Evolutionary conservation across 176 grass and related monocot species (phyloP), one percentile per base, ranked within the genome.

Genomic region (Hyparrhenia diplandra): DNA sequence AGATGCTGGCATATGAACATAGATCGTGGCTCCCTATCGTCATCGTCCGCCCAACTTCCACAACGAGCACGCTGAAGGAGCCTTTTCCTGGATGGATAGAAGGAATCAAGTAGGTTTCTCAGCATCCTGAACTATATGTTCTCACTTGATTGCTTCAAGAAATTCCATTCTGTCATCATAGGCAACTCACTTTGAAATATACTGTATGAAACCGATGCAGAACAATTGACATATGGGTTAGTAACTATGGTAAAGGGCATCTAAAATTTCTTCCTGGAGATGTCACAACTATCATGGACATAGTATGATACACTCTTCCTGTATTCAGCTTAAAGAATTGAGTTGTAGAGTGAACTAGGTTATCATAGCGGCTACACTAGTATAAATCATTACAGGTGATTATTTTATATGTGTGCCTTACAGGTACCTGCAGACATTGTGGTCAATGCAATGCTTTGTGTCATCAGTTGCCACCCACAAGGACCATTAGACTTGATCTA

Each of bases 31-130:
- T 87, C 41, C 85, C 85, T 12, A 31, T 87, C 17, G 41, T 52
- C 35, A 82, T 87, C 24, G 12, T 87, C 30, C 73, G 79, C 2
- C 79, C 79, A 25, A 72, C 79, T 27, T 21, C 74, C 2, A 71
- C 46, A 23, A 78, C 40, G 32, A 87, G 85, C 59, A 77, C 73
- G 2, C 43, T 52, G 39, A 87, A 55, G 64, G 79, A 82, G 23
- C 85, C 85, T 64, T 62, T 87, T 30, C 64, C 72, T 54, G 72
- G 85, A 69, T 87, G 79, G 85, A 77, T 82, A 49, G 78, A 81
- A 71, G 85, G 85, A 71, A 34, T 40, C 13, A 82, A 75, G 85
- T 87, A 25, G 76, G 32, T 77, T 71, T 37, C 23, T 49, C n/a
- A 72, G 4, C 17, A 41, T 42, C 31, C 29, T 63, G 8, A 27